Evolutionary conservation across 495 filamentous ascomycete species (phyloP).

Genomic region (Chaetomium fimeti): DNA sequence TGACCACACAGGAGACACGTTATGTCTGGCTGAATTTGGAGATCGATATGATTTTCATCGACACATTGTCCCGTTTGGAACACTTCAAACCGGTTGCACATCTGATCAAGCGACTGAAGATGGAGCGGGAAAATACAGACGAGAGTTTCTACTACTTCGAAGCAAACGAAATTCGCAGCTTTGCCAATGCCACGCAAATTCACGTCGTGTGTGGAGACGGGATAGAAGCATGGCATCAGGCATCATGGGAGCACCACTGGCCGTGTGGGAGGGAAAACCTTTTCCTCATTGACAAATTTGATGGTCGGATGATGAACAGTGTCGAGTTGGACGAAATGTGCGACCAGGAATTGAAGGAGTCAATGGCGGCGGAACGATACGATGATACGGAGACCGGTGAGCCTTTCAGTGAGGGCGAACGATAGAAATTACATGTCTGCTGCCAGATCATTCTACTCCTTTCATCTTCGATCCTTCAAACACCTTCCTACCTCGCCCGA

Average conservation of each 20-base stretch:
- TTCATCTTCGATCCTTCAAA: no score
- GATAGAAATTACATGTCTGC: no score
- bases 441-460: no score
- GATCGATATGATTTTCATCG: not conserved
- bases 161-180: not conserved
- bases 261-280: not conserved
- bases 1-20: not conserved
- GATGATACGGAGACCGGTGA: no score
- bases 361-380: not conserved
- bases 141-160: not conserved
- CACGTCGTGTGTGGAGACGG: not conserved
- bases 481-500: no score
- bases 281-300: not conserved
- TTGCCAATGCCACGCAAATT: not conserved
- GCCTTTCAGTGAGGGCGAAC: no score
- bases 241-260: not conserved
- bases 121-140: not conserved
- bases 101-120: not conserved
- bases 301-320: constrained; percentile 3
- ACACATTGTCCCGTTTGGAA: not conserved
- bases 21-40: constrained; percentile 2
- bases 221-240: not conserved
- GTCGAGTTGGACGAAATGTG: not conserved
- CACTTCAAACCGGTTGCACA: not conserved
- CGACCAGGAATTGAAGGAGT: not conserved